phyloP scores from a whole-genome alignment of 192 early-diverging fungal genomes.

The Umbelopsis isabellina region DNA sequence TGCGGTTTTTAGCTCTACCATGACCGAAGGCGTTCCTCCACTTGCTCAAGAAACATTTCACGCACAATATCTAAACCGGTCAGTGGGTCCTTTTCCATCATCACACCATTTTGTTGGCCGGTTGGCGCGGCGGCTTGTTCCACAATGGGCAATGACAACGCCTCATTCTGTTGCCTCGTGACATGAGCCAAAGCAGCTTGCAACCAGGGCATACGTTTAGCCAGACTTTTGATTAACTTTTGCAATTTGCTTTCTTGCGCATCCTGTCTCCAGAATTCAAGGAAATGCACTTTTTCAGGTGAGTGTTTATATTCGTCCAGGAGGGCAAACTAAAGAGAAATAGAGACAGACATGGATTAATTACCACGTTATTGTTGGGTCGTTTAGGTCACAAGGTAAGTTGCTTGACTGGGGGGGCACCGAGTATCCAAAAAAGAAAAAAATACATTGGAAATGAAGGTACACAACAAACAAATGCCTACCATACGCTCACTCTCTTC shows the following conservation, averaged over 20 bases:
- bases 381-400: neutral
- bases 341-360: neutral
- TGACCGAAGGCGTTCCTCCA: conserved; percentile 23
- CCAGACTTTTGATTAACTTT: conserved; percentile 71
- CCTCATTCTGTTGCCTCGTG: neutral
- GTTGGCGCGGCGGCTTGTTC: neutral
- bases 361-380: neutral
- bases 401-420: neutral
- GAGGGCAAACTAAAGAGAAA: conserved; percentile 51
- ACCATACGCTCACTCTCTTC: conserved; percentile 59
- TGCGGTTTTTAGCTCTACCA: conserved; percentile 26
- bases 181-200: conserved; percentile 28
- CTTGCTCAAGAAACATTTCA: conserved; percentile 32
- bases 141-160: neutral
- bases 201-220: conserved; percentile 77
- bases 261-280: conserved; percentile 76
- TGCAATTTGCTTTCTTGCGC: conserved; percentile 67
- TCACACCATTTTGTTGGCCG: neutral
- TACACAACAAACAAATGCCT: conserved; percentile 13
- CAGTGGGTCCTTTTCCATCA: neutral
- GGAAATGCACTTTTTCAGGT: conserved; percentile 62
- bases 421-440: too few species aligned
- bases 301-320: conserved; percentile 57
- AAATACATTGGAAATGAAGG: neutral
- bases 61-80: neutral